phyloP scores from a whole-genome alignment of 371 early-diverging fungal genomes.

The Mortierella sp. region DNA sequence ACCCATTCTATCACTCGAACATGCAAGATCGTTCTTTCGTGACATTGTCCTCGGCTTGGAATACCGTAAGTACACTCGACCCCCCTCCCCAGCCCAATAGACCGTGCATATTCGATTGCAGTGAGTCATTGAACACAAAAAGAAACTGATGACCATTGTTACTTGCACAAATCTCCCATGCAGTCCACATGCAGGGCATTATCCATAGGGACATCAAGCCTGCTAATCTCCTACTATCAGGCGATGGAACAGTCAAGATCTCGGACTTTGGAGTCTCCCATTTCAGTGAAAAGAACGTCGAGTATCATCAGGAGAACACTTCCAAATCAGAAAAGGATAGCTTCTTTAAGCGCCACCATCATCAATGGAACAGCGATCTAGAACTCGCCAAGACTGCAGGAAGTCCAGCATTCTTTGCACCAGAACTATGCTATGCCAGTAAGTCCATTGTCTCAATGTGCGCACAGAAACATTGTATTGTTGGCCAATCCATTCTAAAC shows the following conservation, averaged over 20 bases:
- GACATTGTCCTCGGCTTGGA: slow-evolving; percentile 93
- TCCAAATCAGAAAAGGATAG: slow-evolving; percentile 29
- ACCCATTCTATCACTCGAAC: slow-evolving; percentile 73
- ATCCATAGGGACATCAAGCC: slow-evolving; percentile 98
- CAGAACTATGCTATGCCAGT: slow-evolving; percentile 91
- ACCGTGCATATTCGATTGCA: too few species aligned
- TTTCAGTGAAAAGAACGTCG: slow-evolving; percentile 62
- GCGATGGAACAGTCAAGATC: slow-evolving; percentile 86
- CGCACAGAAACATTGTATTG: too few species aligned
- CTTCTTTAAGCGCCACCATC: too few species aligned
- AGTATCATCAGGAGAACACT: slow-evolving; percentile 30
- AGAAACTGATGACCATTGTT: too few species aligned
- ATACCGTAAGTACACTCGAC: slow-evolving; percentile 84
- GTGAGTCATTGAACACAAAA: too few species aligned
- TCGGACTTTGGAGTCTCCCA: slow-evolving; percentile 96
- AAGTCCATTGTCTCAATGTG: too few species aligned
- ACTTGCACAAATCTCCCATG: not conserved
- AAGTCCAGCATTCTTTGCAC: slow-evolving; percentile 98
- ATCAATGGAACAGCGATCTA: slow-evolving; percentile 63
- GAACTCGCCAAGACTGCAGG: slow-evolving; percentile 97
- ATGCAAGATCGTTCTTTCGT: slow-evolving; percentile 85
- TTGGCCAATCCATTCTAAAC: too few species aligned
- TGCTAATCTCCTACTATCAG: slow-evolving; percentile 84
- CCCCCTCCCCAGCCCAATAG: too few species aligned
- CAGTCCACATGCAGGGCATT: slow-evolving; percentile 92